These are phyloP conservation scores for Angophora floribunda DNA, from an alignment of 345 rosid species.

Conservation along the genomic window DNA sequence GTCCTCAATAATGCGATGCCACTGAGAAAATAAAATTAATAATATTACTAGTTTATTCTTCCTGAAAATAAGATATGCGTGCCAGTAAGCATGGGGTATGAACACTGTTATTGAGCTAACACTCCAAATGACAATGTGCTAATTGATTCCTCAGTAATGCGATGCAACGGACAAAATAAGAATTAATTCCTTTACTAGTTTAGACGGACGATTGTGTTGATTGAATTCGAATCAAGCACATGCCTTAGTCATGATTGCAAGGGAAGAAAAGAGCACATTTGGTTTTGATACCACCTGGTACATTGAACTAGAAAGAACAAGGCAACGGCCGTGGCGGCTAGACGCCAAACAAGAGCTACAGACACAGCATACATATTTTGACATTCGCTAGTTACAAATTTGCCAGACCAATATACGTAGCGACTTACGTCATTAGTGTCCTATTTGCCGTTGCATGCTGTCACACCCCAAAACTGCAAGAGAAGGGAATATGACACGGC, in stretches of 20 bases:
- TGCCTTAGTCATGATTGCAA: neutral
- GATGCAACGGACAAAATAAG: neutral
- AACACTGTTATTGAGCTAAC: too few relatives aligned
- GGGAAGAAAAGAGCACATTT: neutral
- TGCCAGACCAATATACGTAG: neutral
- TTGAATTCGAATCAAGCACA: neutral
- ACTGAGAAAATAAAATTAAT: too few relatives aligned
- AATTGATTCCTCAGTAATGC: neutral
- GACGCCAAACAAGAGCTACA: neutral
- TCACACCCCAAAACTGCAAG: too few relatives aligned
- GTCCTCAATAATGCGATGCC: neutral
- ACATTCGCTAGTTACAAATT: neutral
- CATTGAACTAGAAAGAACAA: neutral
- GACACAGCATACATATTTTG: neutral
- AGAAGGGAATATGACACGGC: too few relatives aligned
- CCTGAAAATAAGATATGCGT: too few relatives aligned
- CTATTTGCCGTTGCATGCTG: neutral
- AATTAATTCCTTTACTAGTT: neutral
- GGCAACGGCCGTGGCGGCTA: neutral
- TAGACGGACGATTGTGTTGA: neutral
- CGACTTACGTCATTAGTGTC: neutral
- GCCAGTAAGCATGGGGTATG: too few relatives aligned
- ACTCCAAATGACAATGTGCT: neutral
- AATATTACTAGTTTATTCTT: too few relatives aligned
- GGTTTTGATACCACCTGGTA: neutral